Conservation (phyloP, 768 basidiomycete species). For the Amanita rimosa region DNA sequence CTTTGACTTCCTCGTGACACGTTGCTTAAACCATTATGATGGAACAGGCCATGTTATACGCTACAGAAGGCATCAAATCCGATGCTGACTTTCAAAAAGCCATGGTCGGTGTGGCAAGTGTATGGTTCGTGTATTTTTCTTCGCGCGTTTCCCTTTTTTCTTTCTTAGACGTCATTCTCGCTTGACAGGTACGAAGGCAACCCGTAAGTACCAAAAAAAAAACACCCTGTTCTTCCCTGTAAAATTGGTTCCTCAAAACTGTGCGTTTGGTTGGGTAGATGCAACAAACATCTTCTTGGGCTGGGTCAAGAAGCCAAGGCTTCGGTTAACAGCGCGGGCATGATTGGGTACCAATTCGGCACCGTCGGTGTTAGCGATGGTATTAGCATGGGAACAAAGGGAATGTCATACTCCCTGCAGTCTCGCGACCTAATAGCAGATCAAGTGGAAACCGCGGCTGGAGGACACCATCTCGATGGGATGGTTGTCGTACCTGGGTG, state of each 20-base stretch:
- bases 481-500: slow-evolving; percentile 97
- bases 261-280: too few relatives aligned
- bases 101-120: slow-evolving; percentile 95
- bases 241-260: too few relatives aligned
- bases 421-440: slow-evolving; percentile 97
- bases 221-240: too few relatives aligned
- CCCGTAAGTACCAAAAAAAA: too few relatives aligned
- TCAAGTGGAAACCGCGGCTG: slow-evolving; percentile 91
- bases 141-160: too few relatives aligned
- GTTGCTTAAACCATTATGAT: neutral
- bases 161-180: slow-evolving; percentile 1
- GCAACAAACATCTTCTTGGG: slow-evolving; percentile 65
- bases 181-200: slow-evolving; percentile 90
- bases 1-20: neutral
- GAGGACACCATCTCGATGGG: slow-evolving; percentile 96
- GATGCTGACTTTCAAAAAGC: slow-evolving; percentile 89
- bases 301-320: slow-evolving; percentile 82
- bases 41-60: slow-evolving; percentile 91
- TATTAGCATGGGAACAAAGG: slow-evolving; percentile 94
- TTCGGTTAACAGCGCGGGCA: slow-evolving; percentile 54
- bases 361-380: slow-evolving; percentile 97
- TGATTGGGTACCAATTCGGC: slow-evolving; percentile 97
- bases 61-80: slow-evolving; percentile 80
- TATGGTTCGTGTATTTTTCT: slow-evolving; percentile 58
- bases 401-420: slow-evolving; percentile 94